Evolutionary conservation across 306 rosid species (phyloP).

Genomic region (Senna siamea): DNA sequence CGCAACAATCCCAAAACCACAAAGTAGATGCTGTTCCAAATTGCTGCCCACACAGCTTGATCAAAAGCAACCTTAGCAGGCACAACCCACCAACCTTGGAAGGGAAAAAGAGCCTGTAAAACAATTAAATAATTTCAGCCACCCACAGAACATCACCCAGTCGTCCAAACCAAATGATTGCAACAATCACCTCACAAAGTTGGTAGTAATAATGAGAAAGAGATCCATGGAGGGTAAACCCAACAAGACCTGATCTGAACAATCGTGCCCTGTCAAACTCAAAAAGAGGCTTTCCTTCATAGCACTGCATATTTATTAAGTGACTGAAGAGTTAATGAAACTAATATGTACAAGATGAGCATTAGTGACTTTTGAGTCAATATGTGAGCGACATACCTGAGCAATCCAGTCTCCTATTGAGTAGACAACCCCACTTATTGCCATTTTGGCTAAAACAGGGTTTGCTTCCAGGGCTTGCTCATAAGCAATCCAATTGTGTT

Average conservation of each 20-base stretch:
- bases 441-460: conserved; percentile 94
- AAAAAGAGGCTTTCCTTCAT: conserved; percentile 84
- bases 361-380: conserved; percentile 22
- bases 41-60: conserved; percentile 88
- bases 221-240: conserved; percentile 92
- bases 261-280: conserved; percentile 78
- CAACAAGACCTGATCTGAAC: conserved; percentile 92
- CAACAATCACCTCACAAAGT: conserved; percentile 81
- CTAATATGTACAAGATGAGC: not conserved
- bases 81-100: conserved; percentile 93
- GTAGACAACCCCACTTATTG: conserved; percentile 85
- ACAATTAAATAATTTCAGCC: conserved; percentile 41
- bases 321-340: conserved; percentile 9
- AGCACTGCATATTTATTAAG: conserved; percentile 61
- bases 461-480: conserved; percentile 85
- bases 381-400: conserved; percentile 59
- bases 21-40: conserved; percentile 96
- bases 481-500: conserved; percentile 96
- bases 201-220: conserved; percentile 98
- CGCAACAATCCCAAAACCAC: conserved; percentile 83
- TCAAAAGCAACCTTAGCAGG: conserved; percentile 93
- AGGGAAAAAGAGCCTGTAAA: conserved; percentile 79
- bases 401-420: conserved; percentile 97
- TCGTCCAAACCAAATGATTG: conserved; percentile 36
- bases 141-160: conserved; percentile 34